Base-by-base conservation (phyloP, 352 stramenopile species). In the Saprolegnia parasitica region DNA sequence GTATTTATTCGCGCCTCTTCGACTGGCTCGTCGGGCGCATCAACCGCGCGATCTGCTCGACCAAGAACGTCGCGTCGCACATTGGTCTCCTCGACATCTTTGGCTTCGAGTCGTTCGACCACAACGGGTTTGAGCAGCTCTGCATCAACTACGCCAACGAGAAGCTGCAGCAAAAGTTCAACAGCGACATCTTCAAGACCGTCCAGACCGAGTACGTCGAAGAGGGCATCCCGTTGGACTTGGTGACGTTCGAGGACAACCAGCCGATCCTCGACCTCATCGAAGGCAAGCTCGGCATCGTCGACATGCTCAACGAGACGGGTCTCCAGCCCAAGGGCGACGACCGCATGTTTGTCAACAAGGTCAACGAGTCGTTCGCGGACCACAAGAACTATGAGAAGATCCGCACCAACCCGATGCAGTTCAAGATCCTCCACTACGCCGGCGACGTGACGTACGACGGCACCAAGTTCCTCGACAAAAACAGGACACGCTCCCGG, bases 61-160 rank as follows among this genome's bases (percentile, higher is more conserved):
- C 80, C 37, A 80, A 73, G 8, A 78, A 90, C 85, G 16, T 74
- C n/a, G 71, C 78, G 10, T 81, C 87, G 21, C 94, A 96, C 61
- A 98, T 98, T 62, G 91, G 93, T 10, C 94, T 98, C 71, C 73
- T 97, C 10, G 91, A 97, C 71, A 97, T 97, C 67, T 97, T 97
- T 58, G 91, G 91, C 11, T 97, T 97, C 71, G 91, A 97, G 74
- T 84, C 90, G 58, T 97, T 97, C 46, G 81, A 89, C 60, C 87
- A 84, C 16, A 97, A 97, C 73, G 90, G 87, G 63, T 97, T 95
- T 68, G 89, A 96, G 76, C 89, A 96, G 73, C 92, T 97, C 42
- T 97, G 90, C 74, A 97, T 97, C 76, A 97, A 97, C 74, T 97
- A 93, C 61, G 89, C 83, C 46, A 97, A 97, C 68, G 90, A 97